phyloP scores from a whole-genome alignment of 768 basidiomycete genomes.

The Kockovaella imperatae region DNA sequence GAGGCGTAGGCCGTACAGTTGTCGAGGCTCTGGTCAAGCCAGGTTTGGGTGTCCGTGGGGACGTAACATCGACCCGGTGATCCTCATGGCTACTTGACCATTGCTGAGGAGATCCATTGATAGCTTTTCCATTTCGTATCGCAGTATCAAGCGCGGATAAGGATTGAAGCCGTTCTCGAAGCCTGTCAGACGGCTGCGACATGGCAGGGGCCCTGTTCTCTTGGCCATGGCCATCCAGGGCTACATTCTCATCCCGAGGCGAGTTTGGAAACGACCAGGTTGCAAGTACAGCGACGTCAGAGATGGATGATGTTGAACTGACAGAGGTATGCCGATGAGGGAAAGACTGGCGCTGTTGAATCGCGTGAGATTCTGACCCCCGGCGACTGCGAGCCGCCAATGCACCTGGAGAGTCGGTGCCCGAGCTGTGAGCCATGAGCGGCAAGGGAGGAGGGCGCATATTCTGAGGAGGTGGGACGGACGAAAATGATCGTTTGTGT shows the following conservation, averaged over 20 bases:
- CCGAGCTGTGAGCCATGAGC: too few species aligned
- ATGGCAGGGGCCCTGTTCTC: background rate
- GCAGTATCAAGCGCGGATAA: background rate
- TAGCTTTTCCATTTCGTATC: too few species aligned
- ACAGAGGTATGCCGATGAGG: background rate
- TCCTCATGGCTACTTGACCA: background rate
- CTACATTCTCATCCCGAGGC: background rate
- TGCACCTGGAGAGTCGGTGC: background rate
- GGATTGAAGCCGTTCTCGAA: background rate
- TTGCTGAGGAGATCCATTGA: background rate
- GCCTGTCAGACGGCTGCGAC: background rate
- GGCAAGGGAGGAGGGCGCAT: background rate
- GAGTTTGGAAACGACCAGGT: constrained; percentile 19
- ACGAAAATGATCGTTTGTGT: background rate
- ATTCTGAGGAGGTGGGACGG: constrained; percentile 5
- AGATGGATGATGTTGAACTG: constrained; percentile 1
- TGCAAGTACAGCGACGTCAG: constrained; percentile 19
- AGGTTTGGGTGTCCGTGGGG: background rate
- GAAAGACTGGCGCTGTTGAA: too few species aligned
- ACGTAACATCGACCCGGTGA: background rate
- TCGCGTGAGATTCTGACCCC: too few species aligned
- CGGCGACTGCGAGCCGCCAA: background rate
- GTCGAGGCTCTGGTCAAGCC: background rate
- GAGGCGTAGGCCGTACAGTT: background rate
- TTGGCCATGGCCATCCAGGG: background rate